Percentiles rank a stretch among this genome's conserved stretches.
phyloP scores from a whole-genome alignment of 2,329 filamentous ascomycete species.

The Calonectria pauciramosa region DNA sequence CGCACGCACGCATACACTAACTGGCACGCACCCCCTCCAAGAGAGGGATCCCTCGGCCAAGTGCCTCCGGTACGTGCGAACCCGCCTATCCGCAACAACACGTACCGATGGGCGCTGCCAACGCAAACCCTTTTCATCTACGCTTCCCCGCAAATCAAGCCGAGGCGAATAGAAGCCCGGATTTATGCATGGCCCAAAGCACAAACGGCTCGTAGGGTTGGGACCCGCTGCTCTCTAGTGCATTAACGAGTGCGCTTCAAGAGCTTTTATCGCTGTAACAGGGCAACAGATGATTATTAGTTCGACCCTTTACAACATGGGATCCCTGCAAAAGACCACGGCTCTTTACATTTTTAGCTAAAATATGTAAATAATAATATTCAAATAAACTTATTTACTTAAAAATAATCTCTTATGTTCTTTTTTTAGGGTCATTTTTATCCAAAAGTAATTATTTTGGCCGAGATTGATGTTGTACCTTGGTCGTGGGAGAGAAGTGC shows the following conservation, averaged over 20 bases:
- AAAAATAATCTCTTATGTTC: too few species aligned
- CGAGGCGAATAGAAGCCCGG: neutral
- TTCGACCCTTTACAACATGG: too few species aligned
- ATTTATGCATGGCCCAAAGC: neutral
- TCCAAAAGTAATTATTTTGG: too few species aligned
- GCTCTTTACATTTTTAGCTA: too few species aligned
- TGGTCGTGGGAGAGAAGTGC: too few species aligned
- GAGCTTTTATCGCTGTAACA: neutral
- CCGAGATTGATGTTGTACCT: too few species aligned
- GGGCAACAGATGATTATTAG: too few species aligned
- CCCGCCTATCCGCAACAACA: neutral
- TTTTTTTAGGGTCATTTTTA: too few species aligned
- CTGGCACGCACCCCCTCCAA: neutral
- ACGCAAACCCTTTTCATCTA: neutral
- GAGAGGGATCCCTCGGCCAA: neutral
- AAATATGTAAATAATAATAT: too few species aligned
- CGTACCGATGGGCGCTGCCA: neutral
- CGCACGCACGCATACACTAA: neutral
- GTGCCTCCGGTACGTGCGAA: neutral
- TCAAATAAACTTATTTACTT: too few species aligned
- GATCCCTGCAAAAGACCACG: too few species aligned
- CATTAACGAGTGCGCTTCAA: neutral
- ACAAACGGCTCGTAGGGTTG: neutral
- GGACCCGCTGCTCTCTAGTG: neutral
- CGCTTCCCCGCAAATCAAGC: slow-evolving; percentile 4